These are phyloP conservation scores for Malus sylvestris DNA, from an alignment of 306 rosid genomes.

Conservation along the genomic window DNA sequence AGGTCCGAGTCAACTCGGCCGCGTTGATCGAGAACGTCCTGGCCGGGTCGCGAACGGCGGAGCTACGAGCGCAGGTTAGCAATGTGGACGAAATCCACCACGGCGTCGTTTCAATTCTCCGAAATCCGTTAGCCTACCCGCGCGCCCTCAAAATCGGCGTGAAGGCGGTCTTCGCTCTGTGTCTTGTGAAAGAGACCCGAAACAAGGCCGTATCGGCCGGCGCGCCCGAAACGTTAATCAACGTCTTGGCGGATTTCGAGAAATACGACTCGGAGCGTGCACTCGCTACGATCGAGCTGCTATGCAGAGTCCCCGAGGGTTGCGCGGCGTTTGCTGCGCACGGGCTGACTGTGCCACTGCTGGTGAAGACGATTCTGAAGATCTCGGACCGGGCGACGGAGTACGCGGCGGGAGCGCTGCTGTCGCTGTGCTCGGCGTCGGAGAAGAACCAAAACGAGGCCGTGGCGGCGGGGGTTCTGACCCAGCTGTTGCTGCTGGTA, in stretches of 20 bases:
- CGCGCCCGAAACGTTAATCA: conserved; percentile 57
- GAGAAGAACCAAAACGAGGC: conserved; percentile 58
- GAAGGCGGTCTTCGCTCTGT: conserved; percentile 67
- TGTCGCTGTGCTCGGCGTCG: conserved; percentile 71
- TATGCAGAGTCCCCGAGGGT: conserved; percentile 60
- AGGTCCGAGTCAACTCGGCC: conserved; percentile 70
- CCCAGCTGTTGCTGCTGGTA: conserved; percentile 67
- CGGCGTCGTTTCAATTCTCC: conserved; percentile 60
- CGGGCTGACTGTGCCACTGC: conserved; percentile 74
- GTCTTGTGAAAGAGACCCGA: conserved; percentile 70
- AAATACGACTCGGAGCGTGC: conserved; percentile 83
- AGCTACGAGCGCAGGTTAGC: conserved; percentile 54
- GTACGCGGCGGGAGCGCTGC: conserved; percentile 78
- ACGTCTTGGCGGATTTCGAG: conserved; percentile 68
- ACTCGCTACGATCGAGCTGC: conserved; percentile 67
- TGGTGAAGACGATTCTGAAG: conserved; percentile 75
- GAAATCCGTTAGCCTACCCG: conserved; percentile 43
- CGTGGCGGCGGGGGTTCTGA: conserved; percentile 76
- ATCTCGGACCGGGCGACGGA: conserved; percentile 87
- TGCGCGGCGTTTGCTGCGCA: conserved; percentile 51
- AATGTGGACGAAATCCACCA: conserved; percentile 55
- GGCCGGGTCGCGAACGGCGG: conserved; percentile 62
- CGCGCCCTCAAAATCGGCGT: conserved; percentile 68
- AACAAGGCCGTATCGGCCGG: conserved; percentile 64
- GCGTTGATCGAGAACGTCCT: conserved; percentile 58